Conservation (phyloP, 768 basidiomycete genomes). For the Coprinopsis marcescibilis region DNA sequence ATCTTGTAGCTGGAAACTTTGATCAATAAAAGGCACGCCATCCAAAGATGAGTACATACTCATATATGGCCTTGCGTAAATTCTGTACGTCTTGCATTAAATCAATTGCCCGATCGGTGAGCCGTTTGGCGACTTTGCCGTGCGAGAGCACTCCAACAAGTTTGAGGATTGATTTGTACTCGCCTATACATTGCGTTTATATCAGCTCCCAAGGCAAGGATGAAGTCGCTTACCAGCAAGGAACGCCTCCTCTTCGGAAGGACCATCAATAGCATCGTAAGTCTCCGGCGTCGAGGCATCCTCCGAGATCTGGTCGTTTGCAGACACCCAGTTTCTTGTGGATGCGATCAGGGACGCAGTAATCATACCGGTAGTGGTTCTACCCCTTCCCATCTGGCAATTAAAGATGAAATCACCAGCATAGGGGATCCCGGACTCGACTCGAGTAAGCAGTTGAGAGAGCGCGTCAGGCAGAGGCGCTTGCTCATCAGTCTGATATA, state of each 20-base stretch:
- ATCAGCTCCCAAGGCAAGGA: not conserved
- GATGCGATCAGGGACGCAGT: constrained; percentile 83
- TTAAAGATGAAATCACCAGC: constrained; percentile 88
- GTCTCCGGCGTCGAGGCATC: constrained; percentile 32
- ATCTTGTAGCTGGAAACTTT: constrained; percentile 69
- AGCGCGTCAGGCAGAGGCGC: constrained; percentile 89
- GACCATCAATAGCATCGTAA: constrained; percentile 73
- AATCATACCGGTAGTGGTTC: constrained; percentile 96
- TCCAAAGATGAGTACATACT: too few species aligned
- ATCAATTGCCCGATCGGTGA: constrained; percentile 87
- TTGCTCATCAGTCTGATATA: constrained; percentile 88
- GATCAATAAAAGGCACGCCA: too few species aligned
- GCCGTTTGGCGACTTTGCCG: constrained; percentile 87
- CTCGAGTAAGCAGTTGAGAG: constrained; percentile 68
- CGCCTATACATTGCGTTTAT: constrained; percentile 49
- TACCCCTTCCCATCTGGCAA: constrained; percentile 91
- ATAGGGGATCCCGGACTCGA: constrained; percentile 49
- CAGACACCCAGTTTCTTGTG: constrained; percentile 52
- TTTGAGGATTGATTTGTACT: constrained; percentile 95
- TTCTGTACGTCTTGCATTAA: constrained; percentile 97
- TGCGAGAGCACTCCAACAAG: constrained; percentile 88
- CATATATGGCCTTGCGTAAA: constrained; percentile 89
- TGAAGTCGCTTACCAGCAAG: constrained; percentile 56
- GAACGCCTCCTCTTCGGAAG: constrained; percentile 85
- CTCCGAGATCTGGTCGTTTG: constrained; percentile 33